Conservation (phyloP, 2,329 filamentous ascomycete species). For the Neonectria punicea region DNA sequence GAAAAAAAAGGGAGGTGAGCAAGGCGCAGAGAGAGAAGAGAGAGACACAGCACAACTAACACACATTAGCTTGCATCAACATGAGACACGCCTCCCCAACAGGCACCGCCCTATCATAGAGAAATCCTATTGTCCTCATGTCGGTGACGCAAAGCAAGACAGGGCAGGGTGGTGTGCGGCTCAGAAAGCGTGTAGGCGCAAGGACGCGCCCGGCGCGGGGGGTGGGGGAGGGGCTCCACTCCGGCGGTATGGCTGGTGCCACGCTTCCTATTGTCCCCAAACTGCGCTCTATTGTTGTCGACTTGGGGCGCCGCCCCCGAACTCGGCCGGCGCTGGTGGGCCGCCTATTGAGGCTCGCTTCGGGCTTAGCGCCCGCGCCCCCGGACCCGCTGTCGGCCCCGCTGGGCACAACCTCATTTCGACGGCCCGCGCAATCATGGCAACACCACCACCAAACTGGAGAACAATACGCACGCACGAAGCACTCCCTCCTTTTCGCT, state of each 20-base stretch:
- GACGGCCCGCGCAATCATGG: neutral
- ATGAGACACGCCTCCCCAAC: neutral
- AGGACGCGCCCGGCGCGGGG: neutral
- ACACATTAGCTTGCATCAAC: neutral
- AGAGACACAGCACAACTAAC: neutral
- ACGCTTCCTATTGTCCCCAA: slow-evolving; percentile 46
- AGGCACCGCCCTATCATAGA: neutral
- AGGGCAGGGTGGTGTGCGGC: neutral
- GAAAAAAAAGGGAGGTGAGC: neutral
- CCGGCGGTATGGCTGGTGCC: slow-evolving; percentile 25
- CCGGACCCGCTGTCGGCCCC: slow-evolving; percentile 29
- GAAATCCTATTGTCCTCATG: slow-evolving; percentile 16
- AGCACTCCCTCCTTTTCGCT: neutral
- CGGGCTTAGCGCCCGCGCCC: slow-evolving; percentile 44
- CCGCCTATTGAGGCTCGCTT: slow-evolving; percentile 42
- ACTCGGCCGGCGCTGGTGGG: slow-evolving; percentile 31
- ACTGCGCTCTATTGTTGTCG: slow-evolving; percentile 47
- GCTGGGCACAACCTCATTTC: neutral
- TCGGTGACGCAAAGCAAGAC: slow-evolving; percentile 11
- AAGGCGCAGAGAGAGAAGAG: neutral
- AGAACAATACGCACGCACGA: too few species aligned
- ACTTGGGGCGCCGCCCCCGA: slow-evolving; percentile 21
- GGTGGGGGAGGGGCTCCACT: neutral
- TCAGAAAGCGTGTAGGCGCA: neutral
- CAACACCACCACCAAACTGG: neutral